phyloP scores from a whole-genome alignment of 805 yeast species.

The Cyberlindnera xylosilytica region DNA sequence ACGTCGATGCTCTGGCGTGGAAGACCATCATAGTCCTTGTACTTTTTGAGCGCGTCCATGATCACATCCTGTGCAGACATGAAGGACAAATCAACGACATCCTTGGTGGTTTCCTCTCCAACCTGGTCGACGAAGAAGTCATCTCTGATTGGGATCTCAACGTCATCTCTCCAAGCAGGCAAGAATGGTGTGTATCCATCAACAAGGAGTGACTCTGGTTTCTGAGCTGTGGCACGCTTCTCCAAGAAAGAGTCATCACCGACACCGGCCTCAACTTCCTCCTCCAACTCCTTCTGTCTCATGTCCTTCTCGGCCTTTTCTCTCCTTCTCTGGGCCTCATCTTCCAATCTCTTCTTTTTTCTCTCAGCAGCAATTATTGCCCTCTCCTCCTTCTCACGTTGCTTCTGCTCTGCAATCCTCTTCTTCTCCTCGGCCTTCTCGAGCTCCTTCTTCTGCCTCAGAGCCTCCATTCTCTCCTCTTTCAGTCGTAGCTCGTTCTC shows the following conservation, averaged over 20 bases:
- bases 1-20: slow-evolving; percentile 24
- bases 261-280: slow-evolving; percentile 1
- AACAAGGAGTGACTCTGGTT: slow-evolving; percentile 10
- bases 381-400: slow-evolving; percentile 3
- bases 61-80: slow-evolving; percentile 19
- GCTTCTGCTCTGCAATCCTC: background rate
- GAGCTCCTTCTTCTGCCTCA: slow-evolving; percentile 4
- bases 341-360: slow-evolving; percentile 5
- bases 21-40: slow-evolving; percentile 29
- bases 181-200: slow-evolving; percentile 27
- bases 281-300: slow-evolving; percentile 1
- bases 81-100: slow-evolving; percentile 20
- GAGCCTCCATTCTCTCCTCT: slow-evolving; percentile 6
- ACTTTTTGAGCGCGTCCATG: slow-evolving; percentile 20
- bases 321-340: background rate
- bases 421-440: slow-evolving; percentile 1
- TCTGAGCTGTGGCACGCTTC: slow-evolving; percentile 2
- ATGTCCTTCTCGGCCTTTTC: slow-evolving; percentile 1
- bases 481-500: slow-evolving; percentile 4
- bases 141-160: slow-evolving; percentile 22
- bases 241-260: slow-evolving; percentile 2
- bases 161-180: slow-evolving; percentile 17
- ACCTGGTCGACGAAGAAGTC: slow-evolving; percentile 34
- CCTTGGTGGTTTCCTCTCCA: slow-evolving; percentile 14
- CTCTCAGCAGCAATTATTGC: background rate